Evolutionary conservation across 73 alveolate genomes (phyloP).

Genomic region (Paramecium biaurelia): DNA sequence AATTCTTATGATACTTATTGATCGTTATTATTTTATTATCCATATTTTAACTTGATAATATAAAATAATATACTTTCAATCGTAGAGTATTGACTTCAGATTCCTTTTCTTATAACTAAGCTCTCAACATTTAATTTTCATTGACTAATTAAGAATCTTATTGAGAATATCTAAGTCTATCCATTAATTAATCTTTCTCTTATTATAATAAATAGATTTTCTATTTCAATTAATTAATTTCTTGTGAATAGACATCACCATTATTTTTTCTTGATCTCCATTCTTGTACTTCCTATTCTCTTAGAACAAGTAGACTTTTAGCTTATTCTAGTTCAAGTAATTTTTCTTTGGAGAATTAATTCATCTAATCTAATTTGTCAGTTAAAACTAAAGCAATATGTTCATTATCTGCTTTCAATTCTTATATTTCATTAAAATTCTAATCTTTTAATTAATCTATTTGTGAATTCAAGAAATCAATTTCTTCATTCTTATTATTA

Average conservation of each 20-base stretch:
- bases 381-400: not conserved
- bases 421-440: not conserved
- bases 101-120: not conserved
- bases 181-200: not conserved
- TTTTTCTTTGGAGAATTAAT: not conserved
- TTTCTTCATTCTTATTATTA: not conserved
- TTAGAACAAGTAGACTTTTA: not conserved
- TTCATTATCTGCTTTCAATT: not conserved
- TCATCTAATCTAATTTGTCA: not conserved
- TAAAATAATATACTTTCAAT: not conserved
- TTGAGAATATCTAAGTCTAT: not conserved
- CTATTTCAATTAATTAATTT: not conserved
- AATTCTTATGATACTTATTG: not conserved
- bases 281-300: not conserved
- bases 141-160: not conserved
- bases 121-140: conserved; percentile 1
- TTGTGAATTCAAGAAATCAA: not conserved
- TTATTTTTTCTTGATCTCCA: not conserved
- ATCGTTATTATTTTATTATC: not conserved
- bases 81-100: not conserved
- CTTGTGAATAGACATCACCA: not conserved
- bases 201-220: not conserved
- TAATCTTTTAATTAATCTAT: not conserved
- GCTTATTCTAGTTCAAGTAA: not conserved
- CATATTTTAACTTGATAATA: not conserved